These are phyloP conservation scores for Rosa multiflora DNA, from an alignment of 306 rosid species.

Conservation along the genomic window DNA sequence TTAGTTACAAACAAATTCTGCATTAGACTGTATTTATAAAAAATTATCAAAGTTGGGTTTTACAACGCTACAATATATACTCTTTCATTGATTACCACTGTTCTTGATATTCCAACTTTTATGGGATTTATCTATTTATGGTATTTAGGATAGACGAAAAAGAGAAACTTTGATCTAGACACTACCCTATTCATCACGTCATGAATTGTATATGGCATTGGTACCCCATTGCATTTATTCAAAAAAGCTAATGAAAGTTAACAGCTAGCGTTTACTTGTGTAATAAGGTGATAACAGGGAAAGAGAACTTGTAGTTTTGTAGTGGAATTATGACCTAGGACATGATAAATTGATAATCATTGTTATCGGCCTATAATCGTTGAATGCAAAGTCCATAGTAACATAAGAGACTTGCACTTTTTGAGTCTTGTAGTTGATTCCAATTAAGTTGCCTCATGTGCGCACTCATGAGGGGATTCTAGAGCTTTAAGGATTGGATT, in stretches of 20 bases:
- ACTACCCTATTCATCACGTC: background rate
- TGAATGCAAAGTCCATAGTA: background rate
- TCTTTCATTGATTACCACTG: too few relatives aligned
- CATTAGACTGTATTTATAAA: too few relatives aligned
- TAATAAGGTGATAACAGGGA: background rate
- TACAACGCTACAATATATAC: too few relatives aligned
- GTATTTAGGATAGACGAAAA: background rate
- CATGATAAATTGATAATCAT: background rate
- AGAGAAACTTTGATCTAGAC: background rate
- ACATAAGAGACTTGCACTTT: slow-evolving; percentile 15
- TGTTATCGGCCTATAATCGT: slow-evolving; percentile 1
- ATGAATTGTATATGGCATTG: background rate
- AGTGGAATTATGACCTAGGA: background rate
- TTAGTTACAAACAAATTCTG: too few relatives aligned
- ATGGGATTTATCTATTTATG: background rate
- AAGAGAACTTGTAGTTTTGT: background rate
- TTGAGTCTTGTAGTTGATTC: slow-evolving; percentile 7
- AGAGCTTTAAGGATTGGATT: slow-evolving; percentile 26
- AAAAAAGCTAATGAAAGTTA: background rate
- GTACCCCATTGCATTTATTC: background rate
- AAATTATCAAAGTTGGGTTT: too few relatives aligned
- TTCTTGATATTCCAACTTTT: background rate
- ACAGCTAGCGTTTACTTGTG: background rate
- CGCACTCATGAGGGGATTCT: slow-evolving; percentile 14
- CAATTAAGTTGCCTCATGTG: slow-evolving; percentile 1